Evolutionary conservation across 2,329 filamentous ascomycete species (phyloP).

Genomic region (Paecilomyces formosus): DNA sequence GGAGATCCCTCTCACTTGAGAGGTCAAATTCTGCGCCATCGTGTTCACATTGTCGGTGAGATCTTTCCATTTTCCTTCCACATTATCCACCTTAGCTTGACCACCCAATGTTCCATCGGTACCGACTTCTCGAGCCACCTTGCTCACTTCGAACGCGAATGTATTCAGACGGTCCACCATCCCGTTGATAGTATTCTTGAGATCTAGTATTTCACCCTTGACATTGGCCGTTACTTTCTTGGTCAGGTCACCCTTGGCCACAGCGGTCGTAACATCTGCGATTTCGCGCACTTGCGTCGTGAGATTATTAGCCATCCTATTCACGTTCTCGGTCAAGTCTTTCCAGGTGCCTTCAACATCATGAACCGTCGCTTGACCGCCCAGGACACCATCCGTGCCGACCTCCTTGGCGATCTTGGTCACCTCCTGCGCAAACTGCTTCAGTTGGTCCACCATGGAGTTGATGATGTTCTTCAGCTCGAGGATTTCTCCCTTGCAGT

Average conservation of each 20-base stretch:
- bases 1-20: conserved; percentile 74
- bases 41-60: conserved; percentile 58
- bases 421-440: conserved; percentile 90
- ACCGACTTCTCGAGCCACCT: conserved; percentile 54
- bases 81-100: conserved; percentile 53
- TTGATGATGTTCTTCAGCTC: conserved; percentile 96
- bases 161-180: conserved; percentile 57
- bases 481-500: conserved; percentile 79
- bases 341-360: conserved; percentile 94
- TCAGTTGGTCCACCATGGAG: conserved; percentile 92
- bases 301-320: conserved; percentile 93
- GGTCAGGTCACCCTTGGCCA: conserved; percentile 82
- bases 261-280: conserved; percentile 86
- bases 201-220: conserved; percentile 80
- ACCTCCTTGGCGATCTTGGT: conserved; percentile 90
- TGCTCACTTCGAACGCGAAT: conserved; percentile 56
- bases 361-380: conserved; percentile 86
- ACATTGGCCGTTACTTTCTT: conserved; percentile 90
- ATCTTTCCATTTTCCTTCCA: conserved; percentile 57
- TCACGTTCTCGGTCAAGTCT: conserved; percentile 85
- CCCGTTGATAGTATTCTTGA: conserved; percentile 75
- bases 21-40: conserved; percentile 54
- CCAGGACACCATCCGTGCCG: conserved; percentile 83
- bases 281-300: conserved; percentile 95
- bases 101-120: conserved; percentile 54